phyloP scores from a whole-genome alignment of 441 rosid genomes.

The Jatropha podagrica region DNA sequence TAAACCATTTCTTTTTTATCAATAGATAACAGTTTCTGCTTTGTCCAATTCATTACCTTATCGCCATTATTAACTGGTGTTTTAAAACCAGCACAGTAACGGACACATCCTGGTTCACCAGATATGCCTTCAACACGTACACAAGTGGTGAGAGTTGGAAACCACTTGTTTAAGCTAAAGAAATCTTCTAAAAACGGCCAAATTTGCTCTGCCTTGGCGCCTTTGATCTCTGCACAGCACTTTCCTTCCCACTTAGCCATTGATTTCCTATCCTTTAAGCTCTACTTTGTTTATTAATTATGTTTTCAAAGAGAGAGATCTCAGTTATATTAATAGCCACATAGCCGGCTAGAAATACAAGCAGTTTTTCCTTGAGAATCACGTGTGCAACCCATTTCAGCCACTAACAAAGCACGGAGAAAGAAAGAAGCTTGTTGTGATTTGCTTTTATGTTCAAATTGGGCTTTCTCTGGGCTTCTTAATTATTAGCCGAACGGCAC shows the following conservation, averaged over 20 bases:
- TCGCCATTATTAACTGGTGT: slow-evolving; percentile 30
- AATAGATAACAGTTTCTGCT: slow-evolving; percentile 46
- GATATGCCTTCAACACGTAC: slow-evolving; percentile 34
- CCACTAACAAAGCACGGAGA: too few species aligned
- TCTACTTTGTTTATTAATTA: too few species aligned
- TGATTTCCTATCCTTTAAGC: background rate
- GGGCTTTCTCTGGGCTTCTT: too few species aligned
- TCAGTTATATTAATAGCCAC: too few species aligned
- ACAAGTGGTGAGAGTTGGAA: slow-evolving; percentile 49
- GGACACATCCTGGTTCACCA: slow-evolving; percentile 49
- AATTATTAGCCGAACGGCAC: too few species aligned
- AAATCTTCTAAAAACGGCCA: slow-evolving; percentile 55
- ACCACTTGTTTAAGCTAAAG: slow-evolving; percentile 52
- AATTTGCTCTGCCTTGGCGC: slow-evolving; percentile 35
- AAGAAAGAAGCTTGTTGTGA: too few species aligned
- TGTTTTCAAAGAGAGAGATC: too few species aligned
- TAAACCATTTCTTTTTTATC: slow-evolving; percentile 30
- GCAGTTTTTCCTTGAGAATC: background rate
- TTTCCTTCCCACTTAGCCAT: slow-evolving; percentile 49
- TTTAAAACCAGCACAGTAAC: slow-evolving; percentile 49
- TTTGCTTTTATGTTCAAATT: too few species aligned
- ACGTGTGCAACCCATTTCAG: background rate
- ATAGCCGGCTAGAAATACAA: background rate
- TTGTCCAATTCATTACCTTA: slow-evolving; percentile 42
- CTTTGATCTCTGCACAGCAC: slow-evolving; percentile 32